Evolutionary conservation across 2,329 filamentous ascomycete species (phyloP).

Genomic region (Cladobotryum protrusum): DNA sequence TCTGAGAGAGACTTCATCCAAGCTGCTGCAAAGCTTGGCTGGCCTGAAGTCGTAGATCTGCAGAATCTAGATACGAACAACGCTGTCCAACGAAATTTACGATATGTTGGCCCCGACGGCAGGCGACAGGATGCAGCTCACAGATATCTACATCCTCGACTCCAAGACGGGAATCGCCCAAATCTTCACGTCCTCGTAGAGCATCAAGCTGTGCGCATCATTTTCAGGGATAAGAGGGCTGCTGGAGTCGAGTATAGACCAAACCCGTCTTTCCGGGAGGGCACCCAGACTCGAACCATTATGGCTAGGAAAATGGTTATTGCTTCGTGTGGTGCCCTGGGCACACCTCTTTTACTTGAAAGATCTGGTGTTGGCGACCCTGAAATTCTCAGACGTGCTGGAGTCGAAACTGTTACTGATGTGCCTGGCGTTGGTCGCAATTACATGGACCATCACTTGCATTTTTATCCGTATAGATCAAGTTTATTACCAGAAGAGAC

Average conservation of each 20-base stretch:
- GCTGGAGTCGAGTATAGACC: conserved; percentile 50
- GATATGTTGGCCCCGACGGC: conserved; percentile 32
- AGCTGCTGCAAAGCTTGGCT: conserved; percentile 40
- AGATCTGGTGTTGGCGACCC: conserved; percentile 50
- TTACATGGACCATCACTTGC: conserved; percentile 39
- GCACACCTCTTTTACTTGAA: conserved; percentile 48
- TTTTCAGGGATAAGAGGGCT: conserved; percentile 49
- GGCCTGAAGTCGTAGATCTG: conserved; percentile 43
- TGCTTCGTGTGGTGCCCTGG: conserved; percentile 40
- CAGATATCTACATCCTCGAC: conserved; percentile 24
- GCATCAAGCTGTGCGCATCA: conserved; percentile 36
- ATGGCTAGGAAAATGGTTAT: conserved; percentile 50
- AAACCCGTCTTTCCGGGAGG: conserved; percentile 36
- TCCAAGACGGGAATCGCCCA: conserved; percentile 21
- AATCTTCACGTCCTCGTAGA: conserved; percentile 29
- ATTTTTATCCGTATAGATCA: conserved; percentile 43
- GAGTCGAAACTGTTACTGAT: conserved; percentile 43
- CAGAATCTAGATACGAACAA: conserved; percentile 38
- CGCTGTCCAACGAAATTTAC: conserved; percentile 31
- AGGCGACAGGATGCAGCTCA: conserved; percentile 21
- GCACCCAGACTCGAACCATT: conserved; percentile 27
- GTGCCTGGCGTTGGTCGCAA: conserved; percentile 43
- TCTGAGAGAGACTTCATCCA: conserved; percentile 43
- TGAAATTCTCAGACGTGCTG: conserved; percentile 34
- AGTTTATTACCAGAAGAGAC: conserved; percentile 16